phyloP scores from a whole-genome alignment of 371 early-diverging fungal genomes.

The Rhizopus arrhizus region DNA sequence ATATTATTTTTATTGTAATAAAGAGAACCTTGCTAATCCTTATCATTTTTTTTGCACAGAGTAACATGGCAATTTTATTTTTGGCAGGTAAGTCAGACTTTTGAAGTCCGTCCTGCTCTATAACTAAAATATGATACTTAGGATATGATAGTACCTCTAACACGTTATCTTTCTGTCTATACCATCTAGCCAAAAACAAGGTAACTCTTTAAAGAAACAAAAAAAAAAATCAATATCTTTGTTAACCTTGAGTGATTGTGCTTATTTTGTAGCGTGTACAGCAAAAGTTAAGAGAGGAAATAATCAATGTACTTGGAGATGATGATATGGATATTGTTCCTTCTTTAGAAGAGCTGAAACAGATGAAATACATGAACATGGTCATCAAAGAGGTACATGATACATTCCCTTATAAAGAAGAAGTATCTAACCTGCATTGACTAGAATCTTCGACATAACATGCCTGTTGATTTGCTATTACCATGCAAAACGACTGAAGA shows the following conservation, averaged over 20 bases:
- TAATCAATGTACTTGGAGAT: slow-evolving; percentile 51
- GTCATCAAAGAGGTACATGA: slow-evolving; percentile 39
- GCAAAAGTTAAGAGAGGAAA: slow-evolving; percentile 52
- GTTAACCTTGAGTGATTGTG: background rate
- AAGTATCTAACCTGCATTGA: slow-evolving; percentile 9
- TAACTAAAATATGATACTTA: slow-evolving; percentile 7
- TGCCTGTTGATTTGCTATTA: slow-evolving; percentile 25
- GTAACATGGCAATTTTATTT: slow-evolving; percentile 28
- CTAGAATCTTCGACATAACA: slow-evolving; percentile 51
- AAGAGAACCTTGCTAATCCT: background rate
- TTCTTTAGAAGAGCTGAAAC: slow-evolving; percentile 43
- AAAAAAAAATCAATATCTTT: background rate
- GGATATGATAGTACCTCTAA: slow-evolving; percentile 27
- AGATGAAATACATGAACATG: slow-evolving; percentile 45
- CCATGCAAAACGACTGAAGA: slow-evolving; percentile 26
- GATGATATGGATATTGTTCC: slow-evolving; percentile 41
- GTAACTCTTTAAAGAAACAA: slow-evolving; percentile 35
- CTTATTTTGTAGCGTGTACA: slow-evolving; percentile 45
- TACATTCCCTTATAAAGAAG: background rate
- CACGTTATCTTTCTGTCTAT: slow-evolving; percentile 18
- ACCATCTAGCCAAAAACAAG: slow-evolving; percentile 32
- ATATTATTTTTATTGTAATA: background rate
- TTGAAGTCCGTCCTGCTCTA: too few relatives aligned
- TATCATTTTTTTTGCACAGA: slow-evolving; percentile 5
- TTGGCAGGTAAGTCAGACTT: slow-evolving; percentile 18